Evolutionary conservation across 345 rosid genomes (phyloP).

Genomic region (Arabis hirsuta): DNA sequence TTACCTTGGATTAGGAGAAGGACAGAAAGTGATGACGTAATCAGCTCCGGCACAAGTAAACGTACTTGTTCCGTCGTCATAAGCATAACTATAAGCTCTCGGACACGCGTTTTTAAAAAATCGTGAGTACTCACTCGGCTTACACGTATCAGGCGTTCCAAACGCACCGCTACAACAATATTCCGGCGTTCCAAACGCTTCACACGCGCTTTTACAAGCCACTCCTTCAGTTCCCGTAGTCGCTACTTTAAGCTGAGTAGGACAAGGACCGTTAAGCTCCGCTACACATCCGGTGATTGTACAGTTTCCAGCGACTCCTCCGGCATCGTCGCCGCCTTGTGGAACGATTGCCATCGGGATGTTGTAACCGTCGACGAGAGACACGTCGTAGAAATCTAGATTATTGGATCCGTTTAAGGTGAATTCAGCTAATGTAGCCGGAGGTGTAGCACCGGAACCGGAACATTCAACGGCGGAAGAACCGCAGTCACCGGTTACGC

Average conservation of each 20-base stretch:
- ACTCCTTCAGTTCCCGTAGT: constrained; percentile 40
- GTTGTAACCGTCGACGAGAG: constrained; percentile 80
- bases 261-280: constrained; percentile 62
- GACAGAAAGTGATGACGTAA: constrained; percentile 63
- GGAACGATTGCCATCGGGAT: constrained; percentile 63
- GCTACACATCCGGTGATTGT: constrained; percentile 54
- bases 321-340: constrained; percentile 45
- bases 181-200: constrained; percentile 55
- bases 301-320: constrained; percentile 54
- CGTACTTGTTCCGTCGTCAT: constrained; percentile 66
- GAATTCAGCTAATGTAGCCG: constrained; percentile 65
- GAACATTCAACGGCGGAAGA: constrained; percentile 54
- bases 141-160: constrained; percentile 59
- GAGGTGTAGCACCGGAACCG: constrained; percentile 60
- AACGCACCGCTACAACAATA: constrained; percentile 70
- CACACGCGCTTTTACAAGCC: constrained; percentile 74
- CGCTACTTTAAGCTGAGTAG: constrained; percentile 53
- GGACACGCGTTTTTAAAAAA: constrained; percentile 67
- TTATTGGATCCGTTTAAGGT: constrained; percentile 56
- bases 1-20: constrained; percentile 52
- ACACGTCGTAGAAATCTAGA: constrained; percentile 67
- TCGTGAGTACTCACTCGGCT: constrained; percentile 54
- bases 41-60: constrained; percentile 59
- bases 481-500: constrained; percentile 68
- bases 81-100: constrained; percentile 67